phyloP scores from a whole-genome alignment of 768 basidiomycete species.

The Lentinula sp. region DNA sequence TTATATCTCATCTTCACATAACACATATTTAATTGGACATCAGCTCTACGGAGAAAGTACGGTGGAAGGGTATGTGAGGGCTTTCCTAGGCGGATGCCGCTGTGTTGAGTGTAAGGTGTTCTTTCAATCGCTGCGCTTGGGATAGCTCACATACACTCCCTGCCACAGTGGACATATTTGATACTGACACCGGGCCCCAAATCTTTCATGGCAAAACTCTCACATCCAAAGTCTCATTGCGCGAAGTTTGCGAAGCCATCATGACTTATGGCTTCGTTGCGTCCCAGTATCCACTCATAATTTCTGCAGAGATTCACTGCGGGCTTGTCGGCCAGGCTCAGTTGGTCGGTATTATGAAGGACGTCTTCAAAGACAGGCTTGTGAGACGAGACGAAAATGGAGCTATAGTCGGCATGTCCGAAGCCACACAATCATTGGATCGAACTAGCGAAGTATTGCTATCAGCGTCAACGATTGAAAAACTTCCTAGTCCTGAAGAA shows the following conservation, averaged over 20 bases:
- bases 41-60: conserved; percentile 87
- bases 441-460: not conserved
- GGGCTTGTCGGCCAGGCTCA: conserved; percentile 70
- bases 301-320: conserved; percentile 92
- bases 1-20: conserved; percentile 60
- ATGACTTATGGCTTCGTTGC: conserved; percentile 85
- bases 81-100: conserved; percentile 84
- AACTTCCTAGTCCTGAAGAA: conserved; percentile 83
- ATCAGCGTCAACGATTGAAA: conserved; percentile 14
- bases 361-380: conserved; percentile 37
- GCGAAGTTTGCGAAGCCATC: conserved; percentile 80
- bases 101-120: conserved; percentile 78
- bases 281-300: conserved; percentile 88
- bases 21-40: conserved; percentile 85
- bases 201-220: conserved; percentile 89
- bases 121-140: not conserved
- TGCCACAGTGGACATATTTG: conserved; percentile 80
- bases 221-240: conserved; percentile 75
- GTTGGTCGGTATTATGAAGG: conserved; percentile 69
- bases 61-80: conserved; percentile 89
- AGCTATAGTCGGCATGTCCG: not conserved
- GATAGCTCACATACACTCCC: not conserved
- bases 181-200: conserved; percentile 79
- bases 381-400: conserved; percentile 37
- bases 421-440: not conserved